Conservation (phyloP, 176 grass and related monocot species). For the Luzula sylvatica region DNA sequence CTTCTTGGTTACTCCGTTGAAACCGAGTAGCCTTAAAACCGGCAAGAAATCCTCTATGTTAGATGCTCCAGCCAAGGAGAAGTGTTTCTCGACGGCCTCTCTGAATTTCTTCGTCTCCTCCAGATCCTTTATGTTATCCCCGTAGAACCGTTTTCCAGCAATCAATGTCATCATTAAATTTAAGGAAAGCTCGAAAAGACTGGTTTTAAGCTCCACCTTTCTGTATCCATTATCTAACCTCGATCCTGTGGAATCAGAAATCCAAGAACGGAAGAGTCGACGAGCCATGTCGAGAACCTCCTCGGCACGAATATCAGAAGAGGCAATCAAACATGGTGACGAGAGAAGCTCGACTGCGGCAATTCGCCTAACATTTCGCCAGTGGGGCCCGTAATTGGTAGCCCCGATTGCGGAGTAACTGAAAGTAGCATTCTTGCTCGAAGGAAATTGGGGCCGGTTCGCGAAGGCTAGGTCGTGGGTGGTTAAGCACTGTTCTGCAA, state of each 20-base stretch:
- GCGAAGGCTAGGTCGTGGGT: conserved; percentile 24
- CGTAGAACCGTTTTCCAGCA: background rate
- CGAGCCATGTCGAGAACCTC: conserved; percentile 5
- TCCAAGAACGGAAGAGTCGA: conserved; percentile 8
- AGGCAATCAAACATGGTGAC: background rate
- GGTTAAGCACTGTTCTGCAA: conserved; percentile 26
- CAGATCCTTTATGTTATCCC: background rate
- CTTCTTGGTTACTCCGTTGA: background rate
- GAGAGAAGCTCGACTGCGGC: conserved; percentile 15
- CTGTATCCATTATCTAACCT: too few relatives aligned
- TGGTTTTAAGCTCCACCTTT: conserved; percentile 18
- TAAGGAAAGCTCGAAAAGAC: background rate
- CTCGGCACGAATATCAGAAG: background rate
- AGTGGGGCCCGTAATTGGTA: conserved; percentile 12
- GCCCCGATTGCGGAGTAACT: background rate
- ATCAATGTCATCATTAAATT: conserved; percentile 4
- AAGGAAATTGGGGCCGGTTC: conserved; percentile 18
- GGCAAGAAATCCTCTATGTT: conserved; percentile 18
- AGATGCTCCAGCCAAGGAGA: background rate
- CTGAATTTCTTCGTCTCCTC: background rate
- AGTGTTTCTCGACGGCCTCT: background rate
- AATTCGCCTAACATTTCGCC: conserved; percentile 22
- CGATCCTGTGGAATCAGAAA: background rate
- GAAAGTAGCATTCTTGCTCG: background rate
- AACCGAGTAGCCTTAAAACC: background rate